These are phyloP conservation scores for Ustilago curta DNA, from an alignment of 1,284 basidiomycete species.

Conservation along the genomic window DNA sequence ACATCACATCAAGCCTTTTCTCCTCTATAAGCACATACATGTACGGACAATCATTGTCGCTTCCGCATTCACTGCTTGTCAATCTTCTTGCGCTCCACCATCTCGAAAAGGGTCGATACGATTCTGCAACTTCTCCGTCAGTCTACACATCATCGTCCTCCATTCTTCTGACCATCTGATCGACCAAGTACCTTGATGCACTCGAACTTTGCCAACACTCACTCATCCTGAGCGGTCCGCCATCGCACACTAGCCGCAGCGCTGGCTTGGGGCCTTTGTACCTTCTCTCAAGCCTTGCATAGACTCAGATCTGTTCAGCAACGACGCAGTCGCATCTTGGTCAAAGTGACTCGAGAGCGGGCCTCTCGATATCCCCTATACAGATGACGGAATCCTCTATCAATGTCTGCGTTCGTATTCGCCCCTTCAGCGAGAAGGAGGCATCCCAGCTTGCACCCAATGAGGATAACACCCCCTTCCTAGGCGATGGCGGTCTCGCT, in stretches of 20 bases:
- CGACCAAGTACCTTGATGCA: conserved; percentile 1
- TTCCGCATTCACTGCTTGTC: background rate
- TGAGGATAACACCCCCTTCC: conserved; percentile 62
- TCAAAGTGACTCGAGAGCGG: conserved; percentile 15
- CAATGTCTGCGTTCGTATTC: conserved; percentile 64
- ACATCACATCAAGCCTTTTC: conserved; percentile 3
- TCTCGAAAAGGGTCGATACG: background rate
- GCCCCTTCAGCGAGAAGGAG: conserved; percentile 66
- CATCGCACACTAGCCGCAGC: background rate
- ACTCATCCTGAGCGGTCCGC: conserved; percentile 1
- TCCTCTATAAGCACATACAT: background rate
- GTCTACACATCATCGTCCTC: too few species aligned
- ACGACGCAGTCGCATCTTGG: too few species aligned
- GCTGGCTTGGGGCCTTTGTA: conserved; percentile 1
- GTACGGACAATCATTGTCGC: background rate
- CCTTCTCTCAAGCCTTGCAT: background rate
- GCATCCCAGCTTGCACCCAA: conserved; percentile 58
- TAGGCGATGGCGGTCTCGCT: conserved; percentile 67
- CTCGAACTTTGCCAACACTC: background rate
- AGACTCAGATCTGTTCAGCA: background rate
- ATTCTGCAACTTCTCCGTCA: background rate
- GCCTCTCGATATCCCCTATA: conserved; percentile 4
- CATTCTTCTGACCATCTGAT: background rate
- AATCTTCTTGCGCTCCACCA: background rate
- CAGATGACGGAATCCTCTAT: conserved; percentile 48